Base-by-base conservation (phyloP, 805 yeast species). In the Lipomyces yamanashiensis region DNA sequence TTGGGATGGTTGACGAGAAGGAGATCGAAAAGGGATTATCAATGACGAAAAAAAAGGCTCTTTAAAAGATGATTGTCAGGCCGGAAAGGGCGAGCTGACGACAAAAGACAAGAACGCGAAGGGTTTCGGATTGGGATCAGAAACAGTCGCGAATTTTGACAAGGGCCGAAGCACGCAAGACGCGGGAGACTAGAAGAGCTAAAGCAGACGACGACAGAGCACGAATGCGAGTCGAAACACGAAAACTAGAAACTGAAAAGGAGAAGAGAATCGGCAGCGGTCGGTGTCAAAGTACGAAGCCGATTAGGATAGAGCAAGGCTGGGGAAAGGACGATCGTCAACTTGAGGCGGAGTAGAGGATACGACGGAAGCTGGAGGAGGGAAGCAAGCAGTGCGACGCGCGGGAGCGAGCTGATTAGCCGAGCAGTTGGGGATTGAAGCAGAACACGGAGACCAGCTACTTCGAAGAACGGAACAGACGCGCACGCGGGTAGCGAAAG, bases 111-210 rank as follows among this genome's bases (percentile, higher is more conserved):
- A 48, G 54, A 53, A 37, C 50, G 40, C 54, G 48, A 53, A 37
- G 19, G 21, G 57, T 37, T 59, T 45, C 58, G 40, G 52, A 23
- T 28, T 40, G 54, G 39, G 62, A 59, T 59, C 62, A 58, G 61
- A 57, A 52, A 52, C 21, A 39, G 52, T 28, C 48, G 58, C 53
- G 62, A 52, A n/a, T 6, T 17, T 59, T 52, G 54, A 59, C 53
- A 9, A 45, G 28, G 47, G 48, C 53, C 62, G 47, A 36, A 52
- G 44, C 57, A 47, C 62, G 61, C 61, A 58, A 36, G 36, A 45
- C 33, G 34, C 28, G 52, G 34, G 17, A 21, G 17, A 39, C n/a
- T 28, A 28, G 28, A 28, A 28, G 33, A 28, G 43, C 7, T 48
- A 47, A 39, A 57, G 40, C 43, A 49, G 37, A 36, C 7, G 34